Evolutionary conservation across 1,284 basidiomycete species (phyloP).

Genomic region (Cystobasidiaceae sp.): DNA sequence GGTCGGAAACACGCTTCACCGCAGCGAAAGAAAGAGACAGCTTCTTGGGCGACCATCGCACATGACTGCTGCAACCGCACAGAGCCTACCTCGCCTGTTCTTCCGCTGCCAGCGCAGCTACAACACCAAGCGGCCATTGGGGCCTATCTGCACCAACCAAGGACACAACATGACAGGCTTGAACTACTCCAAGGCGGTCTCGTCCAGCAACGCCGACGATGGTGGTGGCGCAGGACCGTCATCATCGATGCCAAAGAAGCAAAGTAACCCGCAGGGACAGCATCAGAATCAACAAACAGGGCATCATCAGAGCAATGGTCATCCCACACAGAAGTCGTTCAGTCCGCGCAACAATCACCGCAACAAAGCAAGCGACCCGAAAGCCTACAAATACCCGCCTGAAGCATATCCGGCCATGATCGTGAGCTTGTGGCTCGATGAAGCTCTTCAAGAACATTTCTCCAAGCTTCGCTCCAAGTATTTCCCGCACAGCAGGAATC

Average conservation of each 20-base stretch:
- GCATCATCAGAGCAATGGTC: neutral
- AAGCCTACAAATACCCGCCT: neutral
- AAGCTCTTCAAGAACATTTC: conserved; percentile 2
- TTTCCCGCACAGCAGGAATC: conserved; percentile 1
- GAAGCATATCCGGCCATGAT: conserved; percentile 5
- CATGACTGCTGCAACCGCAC: neutral
- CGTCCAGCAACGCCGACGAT: neutral
- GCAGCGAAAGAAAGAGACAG: too few species aligned
- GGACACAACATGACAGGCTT: conserved; percentile 1
- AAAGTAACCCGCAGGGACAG: neutral
- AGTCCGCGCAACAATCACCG: too few species aligned
- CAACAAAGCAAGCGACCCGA: too few species aligned
- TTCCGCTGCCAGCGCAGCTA: neutral
- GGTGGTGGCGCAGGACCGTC: too few species aligned
- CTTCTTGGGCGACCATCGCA: too few species aligned
- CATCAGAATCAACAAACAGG: neutral
- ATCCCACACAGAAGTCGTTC: neutral
- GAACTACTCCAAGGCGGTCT: neutral
- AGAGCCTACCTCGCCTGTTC: neutral
- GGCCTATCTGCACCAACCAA: neutral
- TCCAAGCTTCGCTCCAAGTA: conserved; percentile 3
- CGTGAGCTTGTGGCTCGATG: conserved; percentile 6
- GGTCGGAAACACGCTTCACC: too few species aligned
- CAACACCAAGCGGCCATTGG: neutral
- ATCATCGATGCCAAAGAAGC: too few species aligned